A percentile compares a stretch with the other conserved stretches of the same genome.
These are phyloP conservation scores for Pleurotus citrinopileatus DNA, from an alignment of 768 basidiomycete species.

Conservation along the genomic window DNA sequence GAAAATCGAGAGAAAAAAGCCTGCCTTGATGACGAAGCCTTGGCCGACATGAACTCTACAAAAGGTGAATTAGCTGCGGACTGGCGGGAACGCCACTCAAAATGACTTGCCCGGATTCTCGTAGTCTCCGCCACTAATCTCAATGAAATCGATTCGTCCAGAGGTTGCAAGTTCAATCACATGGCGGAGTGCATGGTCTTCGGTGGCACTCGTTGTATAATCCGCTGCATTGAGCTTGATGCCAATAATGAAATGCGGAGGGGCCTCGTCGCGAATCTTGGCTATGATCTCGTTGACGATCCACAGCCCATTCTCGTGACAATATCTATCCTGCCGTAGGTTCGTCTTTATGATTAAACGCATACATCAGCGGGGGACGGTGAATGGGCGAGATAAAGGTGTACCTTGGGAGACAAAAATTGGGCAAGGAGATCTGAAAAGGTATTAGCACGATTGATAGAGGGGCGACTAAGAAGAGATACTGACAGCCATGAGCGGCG, in stretches of 20 bases:
- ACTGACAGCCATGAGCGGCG: constrained; percentile 82
- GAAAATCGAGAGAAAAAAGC: constrained; percentile 75
- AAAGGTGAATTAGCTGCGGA: not conserved
- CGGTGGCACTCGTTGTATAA: constrained; percentile 41
- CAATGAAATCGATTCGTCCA: constrained; percentile 76
- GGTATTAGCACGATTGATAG: not conserved
- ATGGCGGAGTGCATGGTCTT: constrained; percentile 55
- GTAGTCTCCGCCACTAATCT: constrained; percentile 87
- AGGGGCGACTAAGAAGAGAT: not conserved
- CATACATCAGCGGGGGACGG: not conserved
- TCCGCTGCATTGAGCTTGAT: constrained; percentile 83
- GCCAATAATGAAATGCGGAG: constrained; percentile 64
- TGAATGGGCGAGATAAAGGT: constrained; percentile 7
- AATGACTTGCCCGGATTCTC: constrained; percentile 61
- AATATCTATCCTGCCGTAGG: constrained; percentile 59
- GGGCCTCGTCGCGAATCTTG: constrained; percentile 51
- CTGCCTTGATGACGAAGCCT: constrained; percentile 43
- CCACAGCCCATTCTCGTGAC: constrained; percentile 45
- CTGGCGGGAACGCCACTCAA: not conserved
- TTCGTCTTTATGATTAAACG: constrained; percentile 34
- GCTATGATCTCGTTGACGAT: constrained; percentile 55
- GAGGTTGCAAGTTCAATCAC: constrained; percentile 59
- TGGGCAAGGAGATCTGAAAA: constrained; percentile 70
- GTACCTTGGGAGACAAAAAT: constrained; percentile 73
- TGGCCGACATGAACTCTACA: constrained; percentile 43